Evolutionary conservation across 257 asterid genomes (phyloP).

Genomic region (Cruciata laevipes): DNA sequence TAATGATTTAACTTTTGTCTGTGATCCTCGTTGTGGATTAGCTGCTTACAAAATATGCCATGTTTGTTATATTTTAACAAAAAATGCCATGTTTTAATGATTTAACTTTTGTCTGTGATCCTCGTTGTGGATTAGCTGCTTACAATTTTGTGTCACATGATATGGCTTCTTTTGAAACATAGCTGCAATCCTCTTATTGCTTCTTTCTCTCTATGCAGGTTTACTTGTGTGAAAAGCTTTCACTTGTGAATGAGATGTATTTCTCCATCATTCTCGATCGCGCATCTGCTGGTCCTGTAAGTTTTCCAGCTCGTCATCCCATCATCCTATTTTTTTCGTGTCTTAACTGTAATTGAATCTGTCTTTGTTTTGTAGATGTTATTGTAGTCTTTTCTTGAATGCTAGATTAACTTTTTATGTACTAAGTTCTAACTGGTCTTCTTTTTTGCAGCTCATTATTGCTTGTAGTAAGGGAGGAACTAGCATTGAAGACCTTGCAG

Average conservation of each 20-base stretch:
- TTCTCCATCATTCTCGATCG: slow-evolving; percentile 98
- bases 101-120: not conserved
- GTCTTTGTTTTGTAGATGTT: not conserved
- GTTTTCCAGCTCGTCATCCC: slow-evolving; percentile 23
- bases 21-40: not conserved
- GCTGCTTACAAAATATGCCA: not conserved
- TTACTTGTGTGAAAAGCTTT: slow-evolving; percentile 81
- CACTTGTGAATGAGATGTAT: slow-evolving; percentile 99
- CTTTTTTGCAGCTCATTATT: slow-evolving; percentile 65
- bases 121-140: not conserved
- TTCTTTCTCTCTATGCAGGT: slow-evolving; percentile 43
- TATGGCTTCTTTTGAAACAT: not conserved
- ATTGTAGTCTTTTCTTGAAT: not conserved
- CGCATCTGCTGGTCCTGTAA: slow-evolving; percentile 93
- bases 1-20: not conserved
- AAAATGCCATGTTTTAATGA: too few relatives aligned
- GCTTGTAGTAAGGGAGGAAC: slow-evolving; percentile 98
- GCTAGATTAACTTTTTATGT: not conserved
- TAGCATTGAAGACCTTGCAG: slow-evolving; percentile 97
- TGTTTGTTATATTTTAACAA: too few relatives aligned
- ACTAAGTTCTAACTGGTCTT: not conserved
- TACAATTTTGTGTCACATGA: not conserved
- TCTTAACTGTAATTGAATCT: not conserved
- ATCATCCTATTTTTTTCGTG: not conserved
- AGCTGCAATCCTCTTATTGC: not conserved